phyloP scores from a whole-genome alignment of 352 stramenopile genomes.

The Pythium sp. region DNA sequence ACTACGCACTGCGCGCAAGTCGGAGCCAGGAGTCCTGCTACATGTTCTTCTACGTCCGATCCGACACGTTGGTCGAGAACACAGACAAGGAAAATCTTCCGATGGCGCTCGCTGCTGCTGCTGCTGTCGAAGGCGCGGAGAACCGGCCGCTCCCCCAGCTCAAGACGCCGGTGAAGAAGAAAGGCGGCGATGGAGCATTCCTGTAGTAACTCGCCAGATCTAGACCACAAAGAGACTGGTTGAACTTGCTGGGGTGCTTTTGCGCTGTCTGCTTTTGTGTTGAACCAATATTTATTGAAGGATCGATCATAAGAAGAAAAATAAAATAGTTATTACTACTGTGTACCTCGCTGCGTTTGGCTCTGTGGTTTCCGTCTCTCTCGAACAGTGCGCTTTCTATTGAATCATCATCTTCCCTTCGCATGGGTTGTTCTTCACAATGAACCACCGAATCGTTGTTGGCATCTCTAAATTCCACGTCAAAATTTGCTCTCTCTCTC shows the following conservation, averaged over 20 bases:
- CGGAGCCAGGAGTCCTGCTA: conserved; percentile 85
- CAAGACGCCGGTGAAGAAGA: conserved; percentile 19
- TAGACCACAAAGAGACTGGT: neutral
- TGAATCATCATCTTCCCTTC: neutral
- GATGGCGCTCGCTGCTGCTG: conserved; percentile 16
- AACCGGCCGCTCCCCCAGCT: conserved; percentile 15
- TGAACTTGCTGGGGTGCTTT: neutral
- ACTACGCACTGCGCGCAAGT: conserved; percentile 68
- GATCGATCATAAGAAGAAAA: conserved; percentile 10
- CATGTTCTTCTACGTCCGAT: conserved; percentile 84
- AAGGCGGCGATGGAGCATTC: conserved; percentile 26
- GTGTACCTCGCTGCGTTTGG: conserved; percentile 8
- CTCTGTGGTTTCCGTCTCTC: neutral
- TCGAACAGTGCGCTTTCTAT: neutral
- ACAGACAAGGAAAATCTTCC: conserved; percentile 70
- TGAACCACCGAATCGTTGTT: neutral
- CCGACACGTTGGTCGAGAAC: conserved; percentile 19
- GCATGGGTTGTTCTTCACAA: neutral
- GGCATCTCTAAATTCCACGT: conserved; percentile 8
- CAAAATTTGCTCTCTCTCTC: conserved; percentile 13
- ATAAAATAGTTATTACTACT: conserved; percentile 7
- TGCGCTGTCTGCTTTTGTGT: neutral
- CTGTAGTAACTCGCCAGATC: conserved; percentile 20
- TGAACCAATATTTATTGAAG: conserved; percentile 16
- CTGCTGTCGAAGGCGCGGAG: neutral